Base-by-base conservation (phyloP, 2,329 filamentous ascomycete genomes). In the Fusarium equiseti region DNA sequence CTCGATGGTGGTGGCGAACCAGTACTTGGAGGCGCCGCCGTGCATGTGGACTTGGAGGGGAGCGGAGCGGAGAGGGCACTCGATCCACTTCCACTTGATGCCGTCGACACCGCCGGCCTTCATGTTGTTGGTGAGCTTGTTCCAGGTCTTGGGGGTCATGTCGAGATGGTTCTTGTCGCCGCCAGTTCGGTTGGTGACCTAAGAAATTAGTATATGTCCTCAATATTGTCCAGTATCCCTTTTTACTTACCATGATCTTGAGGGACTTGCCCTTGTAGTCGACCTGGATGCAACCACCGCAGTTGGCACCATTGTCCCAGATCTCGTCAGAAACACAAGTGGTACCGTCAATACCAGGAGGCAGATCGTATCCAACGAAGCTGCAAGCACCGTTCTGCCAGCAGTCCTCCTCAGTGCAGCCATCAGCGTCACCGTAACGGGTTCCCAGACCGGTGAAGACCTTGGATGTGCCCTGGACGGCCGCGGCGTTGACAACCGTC, bases 51-150 rank as follows among this genome's bases (percentile, higher is more conserved):
- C 50, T 6, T 64, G 49, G 3, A 64, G 61, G 8, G 61, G 61
- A 2, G 58, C 24, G 3, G 42, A 45, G 11, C 16, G 5, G 22
- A 63, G 59, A 57, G 60, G 61, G 35, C 61, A 64, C 7, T 45
- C 50, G 32, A 64, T 64, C 61, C 61, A 64, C 59, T 64, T 64
- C 61, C 61, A 64, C 59, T 64, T 57, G 50, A 64, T 64, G 15
- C 61, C 61, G 5, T 64, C 43, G 18, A 64, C 61, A 3, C 61
- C 61, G 1, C 61, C 61, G 12, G 35, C 61, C 8, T 31, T 32
- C 49, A 64, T 57, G 29, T 52, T 38, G 50, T 64, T 64, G 35
- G 61, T 64, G 11, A 64, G 59, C 11, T 64, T 64, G 12, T 13
- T 20, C 61, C 59, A 64, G 18, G 61, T 64, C 12, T 59, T 26